Conservation (phyloP, 805 yeast genomes). For the Helenozyma rhizophorensis region DNA sequence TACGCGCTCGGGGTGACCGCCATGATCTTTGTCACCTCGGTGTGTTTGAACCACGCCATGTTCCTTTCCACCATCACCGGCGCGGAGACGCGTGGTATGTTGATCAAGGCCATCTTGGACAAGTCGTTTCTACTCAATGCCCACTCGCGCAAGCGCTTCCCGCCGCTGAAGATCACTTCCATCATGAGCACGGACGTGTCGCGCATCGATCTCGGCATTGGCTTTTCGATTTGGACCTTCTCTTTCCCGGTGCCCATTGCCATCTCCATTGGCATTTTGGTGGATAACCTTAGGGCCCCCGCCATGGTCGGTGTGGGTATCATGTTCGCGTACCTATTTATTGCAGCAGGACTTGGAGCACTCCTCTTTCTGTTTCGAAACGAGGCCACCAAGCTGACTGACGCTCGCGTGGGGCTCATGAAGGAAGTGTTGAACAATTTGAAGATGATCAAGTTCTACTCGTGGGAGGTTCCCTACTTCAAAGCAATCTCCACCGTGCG, state of each 20-base stretch:
- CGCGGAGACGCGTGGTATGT: slow-evolving; percentile 1
- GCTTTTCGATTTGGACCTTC: slow-evolving; percentile 2
- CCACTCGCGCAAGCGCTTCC: slow-evolving; percentile 1
- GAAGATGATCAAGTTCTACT: slow-evolving; percentile 9
- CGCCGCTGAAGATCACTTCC: slow-evolving; percentile 6
- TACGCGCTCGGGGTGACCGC: slow-evolving; percentile 6
- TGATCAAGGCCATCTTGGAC: slow-evolving; percentile 5
- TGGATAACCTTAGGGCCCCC: slow-evolving; percentile 4
- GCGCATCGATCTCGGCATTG: slow-evolving; percentile 6
- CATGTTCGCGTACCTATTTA: slow-evolving; percentile 2
- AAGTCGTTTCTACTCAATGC: slow-evolving; percentile 5
- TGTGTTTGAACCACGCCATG: slow-evolving; percentile 3
- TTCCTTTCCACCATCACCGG: slow-evolving; percentile 3
- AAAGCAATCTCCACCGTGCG: slow-evolving; percentile 1
- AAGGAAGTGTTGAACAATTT: slow-evolving; percentile 7
- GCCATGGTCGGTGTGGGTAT: slow-evolving; percentile 7
- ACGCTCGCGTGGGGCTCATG: slow-evolving; percentile 4
- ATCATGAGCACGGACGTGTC: slow-evolving; percentile 7
- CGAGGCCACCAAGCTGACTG: slow-evolving; percentile 5
- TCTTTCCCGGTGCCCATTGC: slow-evolving; percentile 3
- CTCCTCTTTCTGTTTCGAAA: slow-evolving; percentile 4
- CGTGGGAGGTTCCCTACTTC: slow-evolving; percentile 9
- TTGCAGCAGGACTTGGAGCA: slow-evolving; percentile 2
- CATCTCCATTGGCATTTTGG: slow-evolving; percentile 6
- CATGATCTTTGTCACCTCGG: slow-evolving; percentile 1